These are phyloP conservation scores for Trichocomaceae sp. DNA, from an alignment of 2,329 filamentous ascomycete species.

Conservation along the genomic window DNA sequence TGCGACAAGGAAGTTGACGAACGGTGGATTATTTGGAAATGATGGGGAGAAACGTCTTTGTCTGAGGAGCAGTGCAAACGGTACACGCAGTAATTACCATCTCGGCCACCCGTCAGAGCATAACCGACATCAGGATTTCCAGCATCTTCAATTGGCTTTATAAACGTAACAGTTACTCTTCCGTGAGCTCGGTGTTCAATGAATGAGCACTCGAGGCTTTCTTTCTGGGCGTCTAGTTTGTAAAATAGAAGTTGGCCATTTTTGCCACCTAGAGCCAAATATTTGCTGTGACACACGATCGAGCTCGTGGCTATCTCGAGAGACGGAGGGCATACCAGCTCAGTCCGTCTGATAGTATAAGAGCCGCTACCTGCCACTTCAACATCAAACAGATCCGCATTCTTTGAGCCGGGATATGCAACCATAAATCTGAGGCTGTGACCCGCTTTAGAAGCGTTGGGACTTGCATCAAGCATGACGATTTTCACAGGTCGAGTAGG, in stretches of 20 bases:
- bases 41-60: conserved; percentile 11
- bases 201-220: conserved; percentile 20
- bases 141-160: conserved; percentile 34
- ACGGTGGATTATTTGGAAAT: conserved; percentile 56
- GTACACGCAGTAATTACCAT: conserved; percentile 68
- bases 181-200: conserved; percentile 38
- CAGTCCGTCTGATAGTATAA: conserved; percentile 21
- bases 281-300: conserved; percentile 25
- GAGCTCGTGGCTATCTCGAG: conserved; percentile 50
- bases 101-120: conserved; percentile 67
- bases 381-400: conserved; percentile 26
- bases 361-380: conserved; percentile 14
- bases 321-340: conserved; percentile 32
- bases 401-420: conserved; percentile 21
- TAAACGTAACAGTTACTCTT: conserved; percentile 61
- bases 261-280: conserved; percentile 51
- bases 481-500: conserved; percentile 26
- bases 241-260: conserved; percentile 50
- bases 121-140: conserved; percentile 18
- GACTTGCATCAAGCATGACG: conserved; percentile 18
- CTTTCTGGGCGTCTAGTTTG: conserved; percentile 16
- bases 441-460: not conserved
- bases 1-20: conserved; percentile 64
- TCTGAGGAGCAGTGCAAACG: conserved; percentile 20
- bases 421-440: conserved; percentile 22